Percentiles rank a stretch among this genome's conserved stretches.
Evolutionary conservation across 768 basidiomycete species (phyloP).

Genomic region (Boletus speciosus): DNA sequence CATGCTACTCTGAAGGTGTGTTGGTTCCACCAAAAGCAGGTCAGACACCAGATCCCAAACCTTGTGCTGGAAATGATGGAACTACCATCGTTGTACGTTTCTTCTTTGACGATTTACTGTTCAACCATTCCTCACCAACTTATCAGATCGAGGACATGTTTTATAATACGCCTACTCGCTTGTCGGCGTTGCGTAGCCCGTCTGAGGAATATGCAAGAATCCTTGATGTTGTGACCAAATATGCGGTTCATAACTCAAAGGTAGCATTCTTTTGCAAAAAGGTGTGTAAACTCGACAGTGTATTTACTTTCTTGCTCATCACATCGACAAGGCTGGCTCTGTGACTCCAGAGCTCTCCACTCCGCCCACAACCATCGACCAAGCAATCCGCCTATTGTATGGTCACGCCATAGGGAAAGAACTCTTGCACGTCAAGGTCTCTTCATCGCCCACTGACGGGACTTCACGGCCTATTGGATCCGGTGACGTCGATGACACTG

Average conservation of each 20-base stretch:
- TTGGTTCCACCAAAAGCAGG: conserved; percentile 71
- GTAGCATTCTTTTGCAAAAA: conserved; percentile 92
- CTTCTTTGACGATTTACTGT: background rate
- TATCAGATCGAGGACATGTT: conserved; percentile 91
- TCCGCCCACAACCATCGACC: conserved; percentile 57
- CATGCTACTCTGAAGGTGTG: conserved; percentile 74
- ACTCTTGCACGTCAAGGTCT: conserved; percentile 47
- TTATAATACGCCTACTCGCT: conserved; percentile 85
- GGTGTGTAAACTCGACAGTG: conserved; percentile 36
- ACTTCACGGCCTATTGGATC: conserved; percentile 15
- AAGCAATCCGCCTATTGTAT: conserved; percentile 79
- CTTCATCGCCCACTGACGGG: conserved; percentile 31
- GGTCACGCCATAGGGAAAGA: conserved; percentile 79
- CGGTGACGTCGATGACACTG: conserved; percentile 30
- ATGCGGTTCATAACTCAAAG: conserved; percentile 89
- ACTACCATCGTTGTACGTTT: conserved; percentile 75
- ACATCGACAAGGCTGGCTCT: conserved; percentile 55
- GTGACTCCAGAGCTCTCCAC: conserved; percentile 79
- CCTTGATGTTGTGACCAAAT: conserved; percentile 87
- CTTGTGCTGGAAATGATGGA: conserved; percentile 92
- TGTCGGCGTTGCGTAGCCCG: conserved; percentile 76
- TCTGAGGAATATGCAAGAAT: conserved; percentile 93
- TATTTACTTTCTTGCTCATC: conserved; percentile 3
- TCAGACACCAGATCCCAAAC: conserved; percentile 71
- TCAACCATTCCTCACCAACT: background rate